Evolutionary conservation across 352 stramenopile genomes (phyloP), one percentile per base, ranked within the genome.

Genomic region (Phytophthora boehmeriae): DNA sequence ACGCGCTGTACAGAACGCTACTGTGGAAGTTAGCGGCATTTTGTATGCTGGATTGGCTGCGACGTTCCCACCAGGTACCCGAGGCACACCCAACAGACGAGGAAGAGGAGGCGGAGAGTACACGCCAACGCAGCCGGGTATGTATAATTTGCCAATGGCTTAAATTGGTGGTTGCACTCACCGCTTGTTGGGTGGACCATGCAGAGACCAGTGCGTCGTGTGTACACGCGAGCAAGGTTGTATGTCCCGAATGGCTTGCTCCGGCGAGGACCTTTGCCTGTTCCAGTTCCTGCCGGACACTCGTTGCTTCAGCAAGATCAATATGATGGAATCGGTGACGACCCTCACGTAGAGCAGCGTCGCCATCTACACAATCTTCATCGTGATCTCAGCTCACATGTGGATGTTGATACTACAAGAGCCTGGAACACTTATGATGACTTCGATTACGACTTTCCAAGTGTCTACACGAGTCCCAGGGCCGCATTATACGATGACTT

Each of bases 11-110:
- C 38, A 68, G 63, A n/a, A 75, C 71, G 5, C 59, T 88, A 1
- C 25, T 86, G 16, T 86, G 71, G 73, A 89, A 89, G 17, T 44
- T 89, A 16, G 73, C 72, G 19, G 63, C 77, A 3, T 71, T 84
- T 25, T 76, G 80, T 43, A 63, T 83, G 45, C 36, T 73, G 17
- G 69, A 85, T 36, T 83, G 75, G 68, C 35, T 82, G 19, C 44
- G 66, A 48, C 56, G 25, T 9, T 38, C 34, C 19, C 34, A 41
- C 17, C 34, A 64, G 39, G 38, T 41, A 36, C 47, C 64, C 16
- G 53, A 61, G 27, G 59, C 27, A 9, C 63, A 68, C 32, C 30
- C 14, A 4, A 50, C 43, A 11, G 20, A 67, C 5, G 74, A 83
- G 38, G 71, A 80, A 42, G 74, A 76, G 10, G 74, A 83, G 14